Conservation (phyloP, 225 moss, liverwort and hornwort genomes). For the Sphagnum contortum region DNA sequence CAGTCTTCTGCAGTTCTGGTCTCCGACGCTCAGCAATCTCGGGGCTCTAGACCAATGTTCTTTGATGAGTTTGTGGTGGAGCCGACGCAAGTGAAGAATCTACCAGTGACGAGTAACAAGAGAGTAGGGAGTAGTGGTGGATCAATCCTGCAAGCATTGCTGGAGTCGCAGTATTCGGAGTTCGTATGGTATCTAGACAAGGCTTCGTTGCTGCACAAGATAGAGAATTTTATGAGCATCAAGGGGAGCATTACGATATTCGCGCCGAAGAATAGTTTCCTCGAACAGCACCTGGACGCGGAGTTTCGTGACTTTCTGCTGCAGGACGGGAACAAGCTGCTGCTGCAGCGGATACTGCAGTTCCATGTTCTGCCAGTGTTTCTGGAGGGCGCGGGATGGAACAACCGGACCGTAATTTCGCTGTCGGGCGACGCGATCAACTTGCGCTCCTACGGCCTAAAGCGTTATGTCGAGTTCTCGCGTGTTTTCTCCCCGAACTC, state of each 20-base stretch:
- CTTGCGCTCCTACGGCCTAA: conserved; percentile 35
- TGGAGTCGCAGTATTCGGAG: conserved; percentile 92
- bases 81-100: too few species aligned
- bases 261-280: conserved; percentile 51
- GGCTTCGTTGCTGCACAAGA: conserved; percentile 72
- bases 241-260: conserved; percentile 58
- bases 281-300: conserved; percentile 40
- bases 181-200: conserved; percentile 69
- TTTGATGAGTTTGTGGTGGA: too few species aligned
- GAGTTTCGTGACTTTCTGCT: conserved; percentile 58
- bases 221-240: conserved; percentile 56
- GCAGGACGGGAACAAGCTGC: conserved; percentile 48
- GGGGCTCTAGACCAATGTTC: too few species aligned
- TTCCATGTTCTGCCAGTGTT: conserved; percentile 53
- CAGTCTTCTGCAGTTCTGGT: too few species aligned
- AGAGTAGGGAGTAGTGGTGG: conserved; percentile 25
- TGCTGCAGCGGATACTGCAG: conserved; percentile 47
- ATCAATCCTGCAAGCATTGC: conserved; percentile 61
- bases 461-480: conserved; percentile 39
- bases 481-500: conserved; percentile 69
- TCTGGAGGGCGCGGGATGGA: conserved; percentile 46
- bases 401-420: conserved; percentile 27
- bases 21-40: too few species aligned
- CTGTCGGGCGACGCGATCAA: conserved; percentile 29
- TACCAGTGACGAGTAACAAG: too few species aligned